Evolutionary conservation across 2,329 filamentous ascomycete genomes (phyloP), one percentile per base, ranked within the genome.

Genomic region (Lasiodiplodia sp.): DNA sequence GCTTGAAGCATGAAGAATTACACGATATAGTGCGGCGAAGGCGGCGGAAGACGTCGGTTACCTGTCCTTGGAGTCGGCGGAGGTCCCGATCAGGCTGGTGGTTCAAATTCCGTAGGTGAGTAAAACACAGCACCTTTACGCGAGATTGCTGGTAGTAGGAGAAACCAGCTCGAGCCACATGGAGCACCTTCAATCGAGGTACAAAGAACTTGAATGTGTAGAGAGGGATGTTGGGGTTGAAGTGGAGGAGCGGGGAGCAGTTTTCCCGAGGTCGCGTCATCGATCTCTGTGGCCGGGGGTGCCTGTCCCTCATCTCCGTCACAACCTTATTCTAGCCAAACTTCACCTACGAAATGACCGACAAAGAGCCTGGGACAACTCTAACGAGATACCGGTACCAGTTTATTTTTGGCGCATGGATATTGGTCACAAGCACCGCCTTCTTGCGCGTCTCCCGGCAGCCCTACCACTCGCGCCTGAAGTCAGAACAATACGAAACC

Each of bases 401-500:
- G 28, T 62, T 75, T 4, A 73, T 79, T 40, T 74, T 77, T 66
- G 75, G 72, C 25, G 69, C 73, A 6, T 67, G 52, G 40, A 10
- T 67, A 6, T 16, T 67, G 21, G 73, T 76, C 21, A 80, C 78
- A 1, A 75, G 75, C 16, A 71, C 72, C 49, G 77, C 75, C 8
- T 79, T 79, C 40, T 69, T 75, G 37, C 76, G 77, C 56, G 77
- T 80, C 55, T 72, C 71, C 37, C 74, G 76, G 12, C 77, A 79
- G 70, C 78, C 76, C 4, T 79, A 78, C 71, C 74, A 73, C 65
- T 69, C 71, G 11, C 71, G 75, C 16, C 71, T 79, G 28, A 79
- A 79, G 69, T 72, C 74, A 11, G 77, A 77, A 67, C 76, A 79
- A 69, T 79, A 79, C 69, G 78, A 80, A 69, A 78, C 76, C 67